A percentile compares a stretch with the other conserved stretches of the same genome.
Evolutionary conservation across 768 basidiomycete genomes (phyloP).

Genomic region (Lactarius sanguifluus): DNA sequence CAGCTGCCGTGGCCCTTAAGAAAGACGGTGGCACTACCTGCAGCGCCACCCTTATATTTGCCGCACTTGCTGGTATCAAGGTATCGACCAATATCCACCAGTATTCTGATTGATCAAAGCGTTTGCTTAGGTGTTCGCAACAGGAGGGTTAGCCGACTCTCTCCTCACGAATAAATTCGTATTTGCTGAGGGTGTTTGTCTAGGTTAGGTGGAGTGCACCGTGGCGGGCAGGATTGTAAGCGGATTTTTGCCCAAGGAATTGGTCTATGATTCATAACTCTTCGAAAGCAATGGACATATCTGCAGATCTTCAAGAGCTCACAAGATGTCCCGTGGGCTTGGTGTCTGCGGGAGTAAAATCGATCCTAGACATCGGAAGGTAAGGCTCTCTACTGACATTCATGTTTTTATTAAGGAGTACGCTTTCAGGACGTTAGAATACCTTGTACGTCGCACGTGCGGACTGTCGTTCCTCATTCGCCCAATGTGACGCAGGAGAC

Average conservation of each 20-base stretch:
- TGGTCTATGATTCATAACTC: neutral
- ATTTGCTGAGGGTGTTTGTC: slow-evolving; percentile 18
- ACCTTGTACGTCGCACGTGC: slow-evolving; percentile 51
- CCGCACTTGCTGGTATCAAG: slow-evolving; percentile 85
- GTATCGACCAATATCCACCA: slow-evolving; percentile 36
- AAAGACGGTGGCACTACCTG: slow-evolving; percentile 80
- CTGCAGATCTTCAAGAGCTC: slow-evolving; percentile 90
- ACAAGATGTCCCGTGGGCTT: slow-evolving; percentile 87
- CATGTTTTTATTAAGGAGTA: neutral
- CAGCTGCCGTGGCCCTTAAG: slow-evolving; percentile 63
- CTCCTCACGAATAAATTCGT: slow-evolving; percentile 6
- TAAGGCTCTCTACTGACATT: slow-evolving; percentile 32
- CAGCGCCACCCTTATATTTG: slow-evolving; percentile 70
- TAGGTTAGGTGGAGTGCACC: slow-evolving; percentile 83
- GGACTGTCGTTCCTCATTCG: neutral
- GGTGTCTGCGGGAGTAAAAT: slow-evolving; percentile 92
- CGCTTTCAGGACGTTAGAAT: slow-evolving; percentile 68
- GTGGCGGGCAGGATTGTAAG: slow-evolving; percentile 67
- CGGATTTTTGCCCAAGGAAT: slow-evolving; percentile 1
- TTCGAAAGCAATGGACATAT: slow-evolving; percentile 82
- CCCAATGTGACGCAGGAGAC: slow-evolving; percentile 67
- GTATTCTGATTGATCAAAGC: slow-evolving; percentile 23
- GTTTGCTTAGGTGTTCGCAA: slow-evolving; percentile 70
- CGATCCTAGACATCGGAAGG: slow-evolving; percentile 91
- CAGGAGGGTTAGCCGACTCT: slow-evolving; percentile 74